Conservation (phyloP, 2,329 filamentous ascomycete genomes). For the Plenodomus lindquistii region DNA sequence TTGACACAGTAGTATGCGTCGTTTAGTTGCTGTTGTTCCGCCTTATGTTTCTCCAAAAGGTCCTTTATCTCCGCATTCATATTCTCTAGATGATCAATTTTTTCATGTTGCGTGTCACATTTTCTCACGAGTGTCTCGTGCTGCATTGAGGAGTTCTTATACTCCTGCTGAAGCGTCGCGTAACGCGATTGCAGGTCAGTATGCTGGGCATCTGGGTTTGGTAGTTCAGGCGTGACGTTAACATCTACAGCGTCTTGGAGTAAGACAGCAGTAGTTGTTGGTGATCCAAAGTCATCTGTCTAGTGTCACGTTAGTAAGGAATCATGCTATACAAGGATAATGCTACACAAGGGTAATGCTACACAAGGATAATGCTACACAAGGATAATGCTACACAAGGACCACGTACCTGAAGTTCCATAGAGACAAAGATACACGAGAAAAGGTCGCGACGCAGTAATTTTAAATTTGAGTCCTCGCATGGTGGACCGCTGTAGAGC, state of each 20-base stretch:
- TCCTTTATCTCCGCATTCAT: constrained; percentile 7
- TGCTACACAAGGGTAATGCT: no score
- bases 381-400: no score
- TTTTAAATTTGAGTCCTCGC: constrained; percentile 3
- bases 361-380: no score
- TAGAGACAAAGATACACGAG: constrained; percentile 8
- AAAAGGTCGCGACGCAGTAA: constrained; percentile 11
- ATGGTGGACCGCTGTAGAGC: constrained; percentile 5
- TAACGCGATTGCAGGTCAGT: constrained; percentile 7
- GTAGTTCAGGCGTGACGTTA: background rate
- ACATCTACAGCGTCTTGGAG: constrained; percentile 6
- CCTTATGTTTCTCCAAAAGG: constrained; percentile 6
- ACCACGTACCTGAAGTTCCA: constrained; percentile 4
- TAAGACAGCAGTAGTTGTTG: constrained; percentile 2
- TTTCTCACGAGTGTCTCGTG: constrained; percentile 3
- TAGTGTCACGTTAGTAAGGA: constrained; percentile 5
- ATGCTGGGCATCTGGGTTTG: constrained; percentile 4
- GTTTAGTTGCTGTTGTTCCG: constrained; percentile 3
- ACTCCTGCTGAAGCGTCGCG: constrained; percentile 4
- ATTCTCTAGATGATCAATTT: constrained; percentile 4
- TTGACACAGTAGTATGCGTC: constrained; percentile 3
- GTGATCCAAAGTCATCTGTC: constrained; percentile 5
- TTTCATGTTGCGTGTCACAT: constrained; percentile 4
- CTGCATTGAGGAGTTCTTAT: background rate
- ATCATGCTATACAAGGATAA: constrained; percentile 2